Base-by-base conservation (phyloP, 129 eudicot genomes). In the Gnaphalium uliginosum region DNA sequence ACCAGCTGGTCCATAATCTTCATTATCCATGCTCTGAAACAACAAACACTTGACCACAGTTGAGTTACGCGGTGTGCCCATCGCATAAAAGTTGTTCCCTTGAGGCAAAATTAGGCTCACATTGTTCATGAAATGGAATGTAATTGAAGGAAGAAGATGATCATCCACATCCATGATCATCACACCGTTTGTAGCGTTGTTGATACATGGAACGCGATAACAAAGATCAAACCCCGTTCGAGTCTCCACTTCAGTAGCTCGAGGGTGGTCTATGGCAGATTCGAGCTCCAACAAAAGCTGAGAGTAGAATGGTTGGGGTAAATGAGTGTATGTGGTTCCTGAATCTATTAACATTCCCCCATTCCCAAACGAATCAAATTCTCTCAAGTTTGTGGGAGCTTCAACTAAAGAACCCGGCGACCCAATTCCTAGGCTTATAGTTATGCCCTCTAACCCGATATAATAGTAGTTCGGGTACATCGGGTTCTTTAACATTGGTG, bases 281-380 rank as follows among this genome's bases (percentile, higher is more conserved):
- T 82, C 81, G n/a, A 90, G 82, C 24, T 57, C 69, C 0, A 80
- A 35, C 4, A 87, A 74, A 68, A 90, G 87, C 48, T 83, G 71
- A 2, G 90, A 74, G 66, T 87, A 90, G 26, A 87, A 84, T 71
- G 93, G 89, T 71, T 87, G 75, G 1, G 93, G 96, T 32, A 90
- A 78, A 80, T 90, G 96, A 46, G 96, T 90, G 77, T 87, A 87
- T 24, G 93, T 85, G 15, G 96, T 90, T 68, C 96, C 93, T 29
- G 96, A 90, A 77, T 90, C 96, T 22, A 87, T 87, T 65, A 87
- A 77, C 93, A 87, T 87, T 56, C 93, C 90, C 0, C 96, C 96
- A 53, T 87, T 90, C 17, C 92, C 92, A 0, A 50, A 81, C n/a
- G 85, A 59, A 78, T 90, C 93, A 46, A 87, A 83, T 41, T 81